Evolutionary conservation across 2,329 filamentous ascomycete species (phyloP), one percentile per base, ranked within the genome.

Genomic region (Alternaria triticimaculans): DNA sequence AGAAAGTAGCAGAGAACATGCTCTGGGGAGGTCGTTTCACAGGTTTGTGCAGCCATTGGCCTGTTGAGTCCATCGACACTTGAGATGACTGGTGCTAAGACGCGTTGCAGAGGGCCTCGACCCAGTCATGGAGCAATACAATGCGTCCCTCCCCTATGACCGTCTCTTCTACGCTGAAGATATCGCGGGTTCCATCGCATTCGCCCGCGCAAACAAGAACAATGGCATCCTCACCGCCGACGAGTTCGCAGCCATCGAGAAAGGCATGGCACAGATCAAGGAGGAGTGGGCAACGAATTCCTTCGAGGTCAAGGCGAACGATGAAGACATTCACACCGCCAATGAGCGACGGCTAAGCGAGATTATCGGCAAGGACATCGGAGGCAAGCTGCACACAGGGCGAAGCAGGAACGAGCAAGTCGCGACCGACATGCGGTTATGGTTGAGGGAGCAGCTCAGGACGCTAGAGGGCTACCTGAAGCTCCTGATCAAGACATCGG

Each of bases 351-450:
- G 84, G 57, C 74, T 86, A 61, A 91, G 92, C 55, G 94, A 97
- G 83, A 87, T 97, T 66, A 94, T 97, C 66, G 93, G 94, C 74
- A 94, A 92, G 80, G 88, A 94, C 25, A 89, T 92, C 61, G 93
- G 90, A 1, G 93, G 94, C 23, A 97, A 97, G 84, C 87, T 97
- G 62, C 94, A 97, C 82, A 97, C 94, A n/a, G 84, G 84, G 46
- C 90, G 94, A 56, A 94, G 91, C 79, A 88, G 94, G 72, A 97
- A 97, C 76, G 94, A 97, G 82, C 94, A 97, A 82, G 89, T 97
- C 60, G 93, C 90, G 51, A 94, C 91, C 21, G 93, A 97, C 75
- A 95, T 97, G 92, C 90, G 93, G 65, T 84, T 97, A 79, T 97
- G 93, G 93, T 82, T 97, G 67, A 87, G 93, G 46, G 90, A 94